phyloP scores from a whole-genome alignment of 108 stramenopile genomes.

The Chaetoceros tenuissimus region DNA sequence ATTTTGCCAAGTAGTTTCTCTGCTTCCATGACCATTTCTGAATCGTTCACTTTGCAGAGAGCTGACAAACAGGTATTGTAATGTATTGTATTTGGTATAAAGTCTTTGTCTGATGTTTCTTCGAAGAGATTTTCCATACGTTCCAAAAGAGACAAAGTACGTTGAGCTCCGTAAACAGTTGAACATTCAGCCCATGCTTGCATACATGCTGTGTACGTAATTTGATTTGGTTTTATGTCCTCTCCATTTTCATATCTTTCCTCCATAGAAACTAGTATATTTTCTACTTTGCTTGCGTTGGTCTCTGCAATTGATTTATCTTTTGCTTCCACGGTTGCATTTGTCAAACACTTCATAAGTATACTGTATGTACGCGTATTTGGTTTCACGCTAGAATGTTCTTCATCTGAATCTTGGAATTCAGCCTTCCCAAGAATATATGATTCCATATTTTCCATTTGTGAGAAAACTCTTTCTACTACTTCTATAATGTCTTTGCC shows the following conservation, averaged over 20 bases:
- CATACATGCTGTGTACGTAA: slow-evolving; percentile 13
- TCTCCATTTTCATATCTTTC: neutral
- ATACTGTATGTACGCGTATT: neutral
- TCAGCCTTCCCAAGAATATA: too few relatives aligned
- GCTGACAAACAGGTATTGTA: neutral
- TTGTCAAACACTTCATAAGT: neutral
- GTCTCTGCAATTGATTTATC: neutral
- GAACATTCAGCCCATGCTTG: neutral
- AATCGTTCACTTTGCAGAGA: neutral
- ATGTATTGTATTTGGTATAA: neutral
- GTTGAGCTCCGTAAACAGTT: neutral
- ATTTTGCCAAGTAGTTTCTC: neutral
- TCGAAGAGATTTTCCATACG: neutral
- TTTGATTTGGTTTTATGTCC: slow-evolving; percentile 16
- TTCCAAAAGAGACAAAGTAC: neutral
- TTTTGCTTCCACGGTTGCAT: neutral
- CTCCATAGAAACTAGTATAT: slow-evolving; percentile 14
- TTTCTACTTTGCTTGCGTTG: neutral
- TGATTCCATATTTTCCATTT: neutral
- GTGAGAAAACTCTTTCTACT: neutral
- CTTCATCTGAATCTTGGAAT: too few relatives aligned
- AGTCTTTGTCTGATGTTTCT: neutral
- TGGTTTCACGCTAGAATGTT: neutral
- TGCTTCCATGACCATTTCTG: neutral
- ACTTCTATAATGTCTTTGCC: neutral